These are phyloP conservation scores for Epichloe baconii DNA, from an alignment of 2,329 filamentous ascomycete genomes.

Conservation along the genomic window DNA sequence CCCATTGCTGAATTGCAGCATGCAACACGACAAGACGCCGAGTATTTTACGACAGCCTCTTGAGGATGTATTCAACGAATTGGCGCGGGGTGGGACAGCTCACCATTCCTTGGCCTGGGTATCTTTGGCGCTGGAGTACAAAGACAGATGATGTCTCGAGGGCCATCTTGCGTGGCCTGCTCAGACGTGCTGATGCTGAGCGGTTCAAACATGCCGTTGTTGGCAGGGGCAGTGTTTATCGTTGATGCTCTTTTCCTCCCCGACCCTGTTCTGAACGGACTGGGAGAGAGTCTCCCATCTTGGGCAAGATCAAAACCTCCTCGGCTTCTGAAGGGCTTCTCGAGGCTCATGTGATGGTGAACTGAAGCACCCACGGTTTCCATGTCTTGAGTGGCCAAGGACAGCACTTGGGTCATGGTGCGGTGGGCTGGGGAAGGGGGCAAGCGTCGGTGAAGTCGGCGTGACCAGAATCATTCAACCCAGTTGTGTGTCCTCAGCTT, in stretches of 20 bases:
- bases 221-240: conserved; percentile 32
- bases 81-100: conserved; percentile 14
- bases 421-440: neutral
- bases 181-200: conserved; percentile 16
- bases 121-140: conserved; percentile 45
- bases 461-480: conserved; percentile 4
- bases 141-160: conserved; percentile 37
- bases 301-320: conserved; percentile 4
- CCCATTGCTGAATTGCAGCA: neutral
- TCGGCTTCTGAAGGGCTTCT: conserved; percentile 9
- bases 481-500: conserved; percentile 1
- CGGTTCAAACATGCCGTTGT: conserved; percentile 20
- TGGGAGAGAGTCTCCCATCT: conserved; percentile 5
- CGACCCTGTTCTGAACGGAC: conserved; percentile 4
- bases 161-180: conserved; percentile 17
- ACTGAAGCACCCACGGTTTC: conserved; percentile 10
- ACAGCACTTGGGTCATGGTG: conserved; percentile 15
- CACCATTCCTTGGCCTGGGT: conserved; percentile 46
- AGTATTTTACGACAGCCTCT: neutral
- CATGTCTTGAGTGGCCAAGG: conserved; percentile 12
- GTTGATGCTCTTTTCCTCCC: conserved; percentile 32
- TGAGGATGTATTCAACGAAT: neutral
- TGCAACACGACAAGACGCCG: neutral
- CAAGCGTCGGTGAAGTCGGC: conserved; percentile 2
- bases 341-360: conserved; percentile 11